A percentile compares a stretch with the other conserved stretches of the same genome.
These are phyloP conservation scores for Geotrichum europaeum DNA, from an alignment of 1,139 yeast species.

Conservation along the genomic window DNA sequence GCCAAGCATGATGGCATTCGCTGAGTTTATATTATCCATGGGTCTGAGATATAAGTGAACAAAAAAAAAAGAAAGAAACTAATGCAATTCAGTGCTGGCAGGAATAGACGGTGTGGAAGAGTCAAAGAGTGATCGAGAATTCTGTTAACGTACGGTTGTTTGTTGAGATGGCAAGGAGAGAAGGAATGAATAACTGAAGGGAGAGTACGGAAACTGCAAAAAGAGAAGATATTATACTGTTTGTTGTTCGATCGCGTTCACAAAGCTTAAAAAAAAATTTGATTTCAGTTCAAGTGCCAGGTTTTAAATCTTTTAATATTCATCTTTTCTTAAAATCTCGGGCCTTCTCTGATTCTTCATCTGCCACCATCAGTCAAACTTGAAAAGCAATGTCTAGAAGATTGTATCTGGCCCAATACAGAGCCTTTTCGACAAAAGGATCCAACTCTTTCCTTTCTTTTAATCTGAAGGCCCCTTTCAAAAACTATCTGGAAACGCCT, in stretches of 20 bases:
- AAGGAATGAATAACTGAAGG: background rate
- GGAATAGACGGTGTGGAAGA: background rate
- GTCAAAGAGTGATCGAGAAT: background rate
- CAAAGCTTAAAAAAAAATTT: too few relatives aligned
- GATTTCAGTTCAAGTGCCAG: background rate
- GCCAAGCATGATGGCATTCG: conserved; percentile 41
- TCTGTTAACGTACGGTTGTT: background rate
- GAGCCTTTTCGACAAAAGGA: background rate
- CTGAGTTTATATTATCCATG: conserved; percentile 12
- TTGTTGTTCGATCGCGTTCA: background rate
- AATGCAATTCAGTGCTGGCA: background rate
- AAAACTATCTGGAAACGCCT: background rate
- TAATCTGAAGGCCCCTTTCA: background rate
- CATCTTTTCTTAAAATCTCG: background rate
- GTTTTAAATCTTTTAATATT: background rate
- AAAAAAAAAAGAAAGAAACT: background rate
- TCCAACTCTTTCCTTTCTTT: background rate
- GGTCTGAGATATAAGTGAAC: background rate
- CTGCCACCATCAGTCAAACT: background rate
- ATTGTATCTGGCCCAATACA: background rate
- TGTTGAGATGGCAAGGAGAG: background rate
- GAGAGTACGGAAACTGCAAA: background rate
- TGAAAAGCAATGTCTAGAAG: background rate
- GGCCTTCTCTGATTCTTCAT: background rate
- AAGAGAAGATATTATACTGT: background rate